Percentiles rank a stretch among this genome's conserved stretches.
Evolutionary conservation across 2,329 filamentous ascomycete genomes (phyloP).

Genomic region (Calycina herbarum): DNA sequence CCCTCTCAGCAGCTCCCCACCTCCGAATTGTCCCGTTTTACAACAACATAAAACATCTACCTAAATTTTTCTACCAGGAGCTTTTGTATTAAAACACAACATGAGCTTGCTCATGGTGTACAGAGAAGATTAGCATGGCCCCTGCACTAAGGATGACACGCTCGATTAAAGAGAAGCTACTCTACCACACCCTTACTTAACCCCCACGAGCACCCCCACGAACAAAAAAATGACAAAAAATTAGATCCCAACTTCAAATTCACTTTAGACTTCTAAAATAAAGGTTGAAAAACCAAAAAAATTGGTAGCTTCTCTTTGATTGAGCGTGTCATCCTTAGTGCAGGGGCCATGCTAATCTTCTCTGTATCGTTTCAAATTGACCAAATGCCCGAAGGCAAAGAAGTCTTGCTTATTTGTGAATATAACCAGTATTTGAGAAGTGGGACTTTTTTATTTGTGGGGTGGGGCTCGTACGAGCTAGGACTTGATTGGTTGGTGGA

Average conservation of each 20-base stretch:
- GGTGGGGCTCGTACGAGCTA: too few species aligned
- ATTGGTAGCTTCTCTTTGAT: constrained; percentile 75
- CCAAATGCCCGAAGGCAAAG: constrained; percentile 20
- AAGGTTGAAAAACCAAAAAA: constrained; percentile 50
- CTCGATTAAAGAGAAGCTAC: constrained; percentile 62
- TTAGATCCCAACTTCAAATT: neutral
- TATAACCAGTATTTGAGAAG: neutral
- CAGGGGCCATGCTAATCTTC: constrained; percentile 83
- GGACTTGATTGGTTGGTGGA: too few species aligned
- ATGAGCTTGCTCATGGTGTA: constrained; percentile 30
- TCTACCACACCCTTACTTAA: too few species aligned
- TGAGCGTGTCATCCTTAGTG: constrained; percentile 94
- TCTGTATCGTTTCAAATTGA: constrained; percentile 65
- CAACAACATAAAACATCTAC: too few species aligned
- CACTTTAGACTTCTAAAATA: neutral
- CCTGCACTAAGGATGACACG: constrained; percentile 93
- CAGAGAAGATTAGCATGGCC: constrained; percentile 82
- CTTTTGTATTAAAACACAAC: too few species aligned
- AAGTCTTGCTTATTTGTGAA: constrained; percentile 27
- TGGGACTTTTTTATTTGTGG: neutral
- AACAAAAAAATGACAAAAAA: too few species aligned
- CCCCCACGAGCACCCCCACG: too few species aligned
- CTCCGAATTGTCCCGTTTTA: too few species aligned
- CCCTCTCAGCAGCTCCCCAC: too few species aligned
- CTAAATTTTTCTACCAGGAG: too few species aligned